A percentile compares a stretch with the other conserved stretches of the same genome.
phyloP scores from a whole-genome alignment of 2,329 filamentous ascomycete species.

The Chaetothyriales sp. region DNA sequence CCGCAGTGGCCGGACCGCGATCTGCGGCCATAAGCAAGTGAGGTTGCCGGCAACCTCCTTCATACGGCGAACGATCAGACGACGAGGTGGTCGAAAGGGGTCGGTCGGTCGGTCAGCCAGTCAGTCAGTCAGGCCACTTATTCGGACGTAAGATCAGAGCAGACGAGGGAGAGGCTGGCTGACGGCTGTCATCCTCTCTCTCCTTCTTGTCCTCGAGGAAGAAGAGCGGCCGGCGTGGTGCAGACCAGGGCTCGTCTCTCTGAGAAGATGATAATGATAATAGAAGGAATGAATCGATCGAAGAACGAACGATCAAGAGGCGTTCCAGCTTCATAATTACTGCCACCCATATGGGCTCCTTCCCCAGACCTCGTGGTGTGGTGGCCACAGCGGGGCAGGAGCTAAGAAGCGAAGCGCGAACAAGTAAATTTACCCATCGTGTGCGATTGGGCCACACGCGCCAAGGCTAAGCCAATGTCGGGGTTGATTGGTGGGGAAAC shows the following conservation, averaged over 20 bases:
- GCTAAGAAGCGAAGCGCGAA: background rate
- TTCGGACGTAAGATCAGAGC: no score
- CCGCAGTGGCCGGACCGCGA: constrained; percentile 25
- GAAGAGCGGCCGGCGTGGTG: background rate
- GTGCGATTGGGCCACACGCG: background rate
- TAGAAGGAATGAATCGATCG: background rate
- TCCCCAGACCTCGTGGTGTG: background rate
- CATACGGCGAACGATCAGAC: no score
- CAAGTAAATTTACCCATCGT: background rate
- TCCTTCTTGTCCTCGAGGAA: background rate
- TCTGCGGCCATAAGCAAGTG: constrained; percentile 10
- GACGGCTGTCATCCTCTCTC: background rate
- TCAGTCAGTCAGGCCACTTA: no score
- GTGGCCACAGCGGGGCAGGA: background rate
- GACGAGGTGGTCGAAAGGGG: background rate
- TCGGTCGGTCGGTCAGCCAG: no score
- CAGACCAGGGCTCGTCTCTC: background rate
- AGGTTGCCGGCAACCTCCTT: no score
- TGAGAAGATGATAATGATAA: background rate
- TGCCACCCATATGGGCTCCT: background rate
- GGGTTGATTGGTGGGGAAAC: no score
- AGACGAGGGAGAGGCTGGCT: background rate
- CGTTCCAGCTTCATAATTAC: background rate
- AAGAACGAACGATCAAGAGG: background rate
- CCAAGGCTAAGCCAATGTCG: no score